Evolutionary conservation across 2,329 filamentous ascomycete genomes (phyloP), one percentile per base, ranked within the genome.

Genomic region (Trichoderma atrobrunneum): DNA sequence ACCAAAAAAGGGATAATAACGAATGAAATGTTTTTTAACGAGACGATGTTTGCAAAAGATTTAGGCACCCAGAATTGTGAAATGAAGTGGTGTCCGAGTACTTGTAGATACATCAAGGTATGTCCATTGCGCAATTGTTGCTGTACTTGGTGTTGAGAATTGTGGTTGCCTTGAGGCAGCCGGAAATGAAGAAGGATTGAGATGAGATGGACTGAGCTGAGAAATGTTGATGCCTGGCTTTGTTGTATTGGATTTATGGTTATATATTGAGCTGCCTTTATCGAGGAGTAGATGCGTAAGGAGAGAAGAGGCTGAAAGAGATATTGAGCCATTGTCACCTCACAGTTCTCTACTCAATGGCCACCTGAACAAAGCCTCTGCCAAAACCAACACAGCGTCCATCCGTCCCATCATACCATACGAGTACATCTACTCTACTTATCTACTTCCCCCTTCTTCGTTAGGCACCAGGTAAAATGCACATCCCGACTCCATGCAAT

Each of bases 1-100:
- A 72, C 54, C 24, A 63, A 60, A 63, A 71, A 72, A 70, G 26
- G 60, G 32, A 71, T 65, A 68, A 69, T 72, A 57, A 72, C 34
- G 71, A 72, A 61, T 62, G 64, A 63, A 65, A 66, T 65, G 69
- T 61, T 60, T 71, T n/a, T 32, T 59, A 34, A 71, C 43, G 57
- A 68, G 8, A 63, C 30, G 2, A 24, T 4, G 10, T 24, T 43
- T 54, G 6, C 57, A 62, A 43, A 26, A 36, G 1, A 28, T 14
- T 18, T 28, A 70, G 67, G 67, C 67, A 70, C 16, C 67, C 1
- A 10, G 56, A 36, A 60, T 4, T 14, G 4, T n/a, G n/a, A 36
- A 60, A n/a, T n/a, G 4, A 34, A 16, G 63, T 57, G n/a, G 39
- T 24, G 34, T 48, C 14, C 11, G 14, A 7, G n/a, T 48, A 67